These are phyloP conservation scores for Fremontodendron californicum DNA, from an alignment of 345 rosid species.

Conservation along the genomic window DNA sequence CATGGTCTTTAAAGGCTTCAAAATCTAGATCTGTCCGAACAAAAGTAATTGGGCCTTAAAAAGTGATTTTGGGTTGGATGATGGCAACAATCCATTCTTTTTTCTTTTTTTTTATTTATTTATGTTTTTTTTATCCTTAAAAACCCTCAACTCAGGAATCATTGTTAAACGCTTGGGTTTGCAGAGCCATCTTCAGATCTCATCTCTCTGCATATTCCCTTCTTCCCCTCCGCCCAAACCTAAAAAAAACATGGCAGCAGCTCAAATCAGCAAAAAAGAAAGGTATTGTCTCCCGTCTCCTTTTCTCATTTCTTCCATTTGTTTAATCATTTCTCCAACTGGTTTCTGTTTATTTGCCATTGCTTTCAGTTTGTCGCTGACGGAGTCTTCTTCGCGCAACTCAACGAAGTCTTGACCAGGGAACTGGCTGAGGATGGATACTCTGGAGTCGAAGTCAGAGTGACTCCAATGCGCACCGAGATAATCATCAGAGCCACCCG, in stretches of 20 bases:
- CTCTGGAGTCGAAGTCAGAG: conserved; percentile 85
- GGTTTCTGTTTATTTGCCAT: background rate
- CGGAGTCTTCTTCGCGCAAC: conserved; percentile 75
- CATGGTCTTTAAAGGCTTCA: no score
- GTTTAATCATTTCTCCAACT: background rate
- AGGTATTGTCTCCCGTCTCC: conserved; percentile 26
- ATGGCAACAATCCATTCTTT: background rate
- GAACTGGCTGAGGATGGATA: conserved; percentile 87
- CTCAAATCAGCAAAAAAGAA: conserved; percentile 85
- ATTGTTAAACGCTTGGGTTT: conserved; percentile 33
- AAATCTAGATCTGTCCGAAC: no score
- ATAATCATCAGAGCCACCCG: conserved; percentile 87
- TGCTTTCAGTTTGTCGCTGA: conserved; percentile 63
- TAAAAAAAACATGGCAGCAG: conserved; percentile 28
- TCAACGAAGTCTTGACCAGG: conserved; percentile 68
- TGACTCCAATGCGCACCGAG: conserved; percentile 79
- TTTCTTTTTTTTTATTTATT: no score
- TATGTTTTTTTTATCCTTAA: background rate
- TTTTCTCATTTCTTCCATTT: background rate
- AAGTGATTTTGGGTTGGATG: background rate
- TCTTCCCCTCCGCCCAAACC: background rate
- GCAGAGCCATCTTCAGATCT: conserved; percentile 18
- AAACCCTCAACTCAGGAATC: background rate
- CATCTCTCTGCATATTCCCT: conserved; percentile 14
- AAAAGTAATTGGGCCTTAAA: background rate